Percentiles rank a stretch among this genome's conserved stretches.
Evolutionary conservation across 2,329 filamentous ascomycete species (phyloP).

Genomic region (Alternaria panax): DNA sequence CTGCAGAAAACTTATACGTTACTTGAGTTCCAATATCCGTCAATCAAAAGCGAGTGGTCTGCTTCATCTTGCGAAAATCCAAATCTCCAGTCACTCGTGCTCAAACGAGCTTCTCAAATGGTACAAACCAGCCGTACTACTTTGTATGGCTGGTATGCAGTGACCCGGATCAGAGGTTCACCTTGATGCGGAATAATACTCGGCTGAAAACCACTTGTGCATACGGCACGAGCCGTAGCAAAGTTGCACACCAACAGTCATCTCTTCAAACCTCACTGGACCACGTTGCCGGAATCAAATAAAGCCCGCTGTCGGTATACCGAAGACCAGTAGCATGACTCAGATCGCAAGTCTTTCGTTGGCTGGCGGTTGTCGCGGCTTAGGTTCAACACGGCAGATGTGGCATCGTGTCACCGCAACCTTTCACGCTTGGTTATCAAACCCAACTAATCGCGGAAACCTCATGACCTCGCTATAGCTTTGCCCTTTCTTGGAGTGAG

Average conservation of each 20-base stretch:
- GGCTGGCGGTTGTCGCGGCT: constrained; percentile 27
- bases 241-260: constrained; percentile 30
- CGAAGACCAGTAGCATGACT: constrained; percentile 18
- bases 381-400: constrained; percentile 14
- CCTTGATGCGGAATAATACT: constrained; percentile 3
- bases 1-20: not conserved
- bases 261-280: constrained; percentile 20
- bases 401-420: constrained; percentile 5
- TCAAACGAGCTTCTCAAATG: not conserved
- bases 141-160: not conserved
- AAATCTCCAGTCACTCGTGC: not conserved
- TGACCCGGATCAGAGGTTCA: not conserved
- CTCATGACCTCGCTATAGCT: not conserved
- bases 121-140: not conserved
- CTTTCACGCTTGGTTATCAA: not conserved
- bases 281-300: constrained; percentile 3
- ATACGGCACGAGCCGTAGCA: constrained; percentile 15
- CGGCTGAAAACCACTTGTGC: constrained; percentile 12
- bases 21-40: not conserved
- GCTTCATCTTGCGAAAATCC: not conserved
- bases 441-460: constrained; percentile 5
- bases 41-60: not conserved
- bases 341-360: constrained; percentile 1
- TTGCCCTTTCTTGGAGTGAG: not conserved
- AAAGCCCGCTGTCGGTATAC: constrained; percentile 28